These are phyloP conservation scores for Phytophthora lateralis DNA, from an alignment of 352 stramenopile genomes.

Conservation along the genomic window DNA sequence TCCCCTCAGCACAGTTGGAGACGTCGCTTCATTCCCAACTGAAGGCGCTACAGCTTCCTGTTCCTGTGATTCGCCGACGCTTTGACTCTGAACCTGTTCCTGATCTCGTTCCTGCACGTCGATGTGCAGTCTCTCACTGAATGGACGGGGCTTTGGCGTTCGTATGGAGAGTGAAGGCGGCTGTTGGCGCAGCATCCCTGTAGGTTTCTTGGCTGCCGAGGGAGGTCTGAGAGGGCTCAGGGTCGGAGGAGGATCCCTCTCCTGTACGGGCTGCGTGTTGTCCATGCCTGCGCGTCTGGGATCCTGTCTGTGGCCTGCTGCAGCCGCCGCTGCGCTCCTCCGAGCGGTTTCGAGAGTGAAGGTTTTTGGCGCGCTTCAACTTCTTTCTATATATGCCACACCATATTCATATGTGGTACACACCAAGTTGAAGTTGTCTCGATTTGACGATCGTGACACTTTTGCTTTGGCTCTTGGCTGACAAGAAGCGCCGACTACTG, in stretches of 20 bases:
- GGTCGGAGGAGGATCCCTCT: background rate
- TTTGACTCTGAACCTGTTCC: slow-evolving; percentile 9
- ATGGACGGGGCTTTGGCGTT: slow-evolving; percentile 7
- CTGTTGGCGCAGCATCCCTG: slow-evolving; percentile 7
- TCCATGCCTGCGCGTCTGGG: slow-evolving; percentile 7
- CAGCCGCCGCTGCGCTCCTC: background rate
- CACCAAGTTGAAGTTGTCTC: slow-evolving; percentile 22
- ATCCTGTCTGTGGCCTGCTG: background rate
- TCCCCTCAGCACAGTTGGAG: background rate
- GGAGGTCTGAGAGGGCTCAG: no score
- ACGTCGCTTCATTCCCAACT: background rate
- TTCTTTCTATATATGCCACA: slow-evolving; percentile 29
- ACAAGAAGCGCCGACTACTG: no score
- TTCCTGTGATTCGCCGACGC: background rate
- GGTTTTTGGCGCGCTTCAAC: slow-evolving; percentile 25
- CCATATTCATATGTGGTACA: slow-evolving; percentile 20
- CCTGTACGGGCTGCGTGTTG: background rate
- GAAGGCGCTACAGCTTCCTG: slow-evolving; percentile 1
- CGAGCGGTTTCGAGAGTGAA: slow-evolving; percentile 33
- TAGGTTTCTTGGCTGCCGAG: slow-evolving; percentile 2
- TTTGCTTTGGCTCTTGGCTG: slow-evolving; percentile 1
- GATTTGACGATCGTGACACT: slow-evolving; percentile 3
- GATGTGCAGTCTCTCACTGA: slow-evolving; percentile 13
- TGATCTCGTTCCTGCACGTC: slow-evolving; percentile 1
- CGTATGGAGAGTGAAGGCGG: slow-evolving; percentile 13